Evolutionary conservation across 768 basidiomycete genomes (phyloP).

Genomic region (Tylopilus plumbeoviolaceoides): DNA sequence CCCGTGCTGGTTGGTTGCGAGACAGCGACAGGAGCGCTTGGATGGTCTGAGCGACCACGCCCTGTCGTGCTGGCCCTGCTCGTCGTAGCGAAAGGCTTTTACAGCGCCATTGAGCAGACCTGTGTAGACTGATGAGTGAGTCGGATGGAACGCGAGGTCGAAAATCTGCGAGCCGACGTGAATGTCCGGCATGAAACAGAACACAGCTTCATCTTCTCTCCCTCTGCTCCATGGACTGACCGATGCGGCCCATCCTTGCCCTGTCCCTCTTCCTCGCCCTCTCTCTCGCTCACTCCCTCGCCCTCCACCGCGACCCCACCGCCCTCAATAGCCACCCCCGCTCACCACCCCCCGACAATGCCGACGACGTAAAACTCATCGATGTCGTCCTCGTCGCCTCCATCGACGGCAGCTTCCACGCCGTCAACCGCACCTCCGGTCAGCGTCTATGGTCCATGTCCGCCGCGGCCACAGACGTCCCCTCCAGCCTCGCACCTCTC

Average conservation of each 20-base stretch:
- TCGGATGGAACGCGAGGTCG: constrained; percentile 86
- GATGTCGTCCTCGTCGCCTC: constrained; percentile 89
- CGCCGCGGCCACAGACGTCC: constrained; percentile 44
- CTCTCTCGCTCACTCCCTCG: constrained; percentile 32
- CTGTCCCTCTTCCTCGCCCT: constrained; percentile 23
- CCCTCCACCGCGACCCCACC: constrained; percentile 23
- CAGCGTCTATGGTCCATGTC: constrained; percentile 86
- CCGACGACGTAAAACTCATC: constrained; percentile 56
- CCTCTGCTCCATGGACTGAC: constrained; percentile 27
- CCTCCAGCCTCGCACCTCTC: constrained; percentile 64
- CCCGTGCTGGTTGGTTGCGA: constrained; percentile 68
- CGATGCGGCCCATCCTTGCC: constrained; percentile 33
- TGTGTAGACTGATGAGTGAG: constrained; percentile 62
- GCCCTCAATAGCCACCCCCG: constrained; percentile 20
- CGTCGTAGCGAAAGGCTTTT: constrained; percentile 77
- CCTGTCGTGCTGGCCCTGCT: constrained; percentile 54
- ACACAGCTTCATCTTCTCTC: background rate
- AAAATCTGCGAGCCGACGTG: constrained; percentile 76
- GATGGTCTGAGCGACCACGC: constrained; percentile 67
- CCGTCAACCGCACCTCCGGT: constrained; percentile 83
- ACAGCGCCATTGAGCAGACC: constrained; percentile 80
- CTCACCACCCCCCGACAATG: constrained; percentile 9
- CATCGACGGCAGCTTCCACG: constrained; percentile 93
- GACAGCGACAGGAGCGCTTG: constrained; percentile 77
- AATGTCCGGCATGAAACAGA: constrained; percentile 55